Evolutionary conservation across 2,329 filamentous ascomycete species (phyloP).

Genomic region (Pseudocercospora musae): DNA sequence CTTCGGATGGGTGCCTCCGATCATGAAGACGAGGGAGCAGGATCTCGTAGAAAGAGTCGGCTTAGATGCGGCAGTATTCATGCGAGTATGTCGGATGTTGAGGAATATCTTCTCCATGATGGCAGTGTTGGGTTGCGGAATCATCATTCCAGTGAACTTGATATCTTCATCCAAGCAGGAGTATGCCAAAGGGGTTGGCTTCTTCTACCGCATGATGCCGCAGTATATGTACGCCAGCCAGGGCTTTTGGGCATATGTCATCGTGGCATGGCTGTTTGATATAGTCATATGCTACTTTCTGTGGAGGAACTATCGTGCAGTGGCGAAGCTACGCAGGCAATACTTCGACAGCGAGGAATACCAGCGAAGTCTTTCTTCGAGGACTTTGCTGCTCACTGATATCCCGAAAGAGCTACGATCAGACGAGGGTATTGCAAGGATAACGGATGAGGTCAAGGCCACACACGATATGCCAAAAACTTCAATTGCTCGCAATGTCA

Average conservation of each 20-base stretch:
- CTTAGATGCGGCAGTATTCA: conserved; percentile 85
- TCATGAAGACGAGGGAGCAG: conserved; percentile 74
- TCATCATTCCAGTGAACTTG: conserved; percentile 76
- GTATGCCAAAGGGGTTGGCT: conserved; percentile 31
- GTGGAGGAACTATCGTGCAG: conserved; percentile 83
- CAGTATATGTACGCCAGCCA: conserved; percentile 44
- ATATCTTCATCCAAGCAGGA: conserved; percentile 29
- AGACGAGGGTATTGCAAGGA: conserved; percentile 81
- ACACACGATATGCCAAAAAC: conserved; percentile 75
- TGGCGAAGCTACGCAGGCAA: conserved; percentile 66
- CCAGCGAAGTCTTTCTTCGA: conserved; percentile 77
- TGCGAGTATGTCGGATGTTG: conserved; percentile 86
- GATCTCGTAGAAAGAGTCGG: conserved; percentile 78
- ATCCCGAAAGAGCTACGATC: conserved; percentile 72
- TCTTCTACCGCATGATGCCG: conserved; percentile 58
- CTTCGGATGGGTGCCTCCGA: conserved; percentile 79
- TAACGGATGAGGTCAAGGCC: conserved; percentile 77
- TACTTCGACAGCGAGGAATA: conserved; percentile 89
- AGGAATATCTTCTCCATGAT: conserved; percentile 81
- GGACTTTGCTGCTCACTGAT: conserved; percentile 69
- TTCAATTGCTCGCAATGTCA: conserved; percentile 86
- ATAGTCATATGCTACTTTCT: conserved; percentile 74
- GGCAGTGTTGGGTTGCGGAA: conserved; percentile 66
- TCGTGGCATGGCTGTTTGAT: conserved; percentile 64
- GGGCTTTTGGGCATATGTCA: conserved; percentile 58